Evolutionary conservation across 495 filamentous ascomycete genomes (phyloP).

Genomic region (Lepraria neglecta): DNA sequence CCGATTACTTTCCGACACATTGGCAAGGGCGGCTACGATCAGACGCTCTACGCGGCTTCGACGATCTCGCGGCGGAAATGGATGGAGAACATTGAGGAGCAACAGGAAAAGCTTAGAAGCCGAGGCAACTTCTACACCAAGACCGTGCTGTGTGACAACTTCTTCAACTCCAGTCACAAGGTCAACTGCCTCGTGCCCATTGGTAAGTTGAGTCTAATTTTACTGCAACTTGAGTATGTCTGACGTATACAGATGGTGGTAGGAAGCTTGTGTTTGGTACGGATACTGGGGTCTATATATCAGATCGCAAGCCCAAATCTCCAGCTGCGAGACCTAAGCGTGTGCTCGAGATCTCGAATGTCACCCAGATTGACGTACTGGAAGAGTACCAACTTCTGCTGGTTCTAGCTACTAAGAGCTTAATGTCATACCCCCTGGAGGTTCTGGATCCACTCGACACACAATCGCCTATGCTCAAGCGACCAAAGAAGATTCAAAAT

Average conservation of each 20-base stretch:
- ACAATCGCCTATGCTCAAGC: slow-evolving; percentile 63
- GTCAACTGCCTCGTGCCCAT: slow-evolving; percentile 92
- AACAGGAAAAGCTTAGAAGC: slow-evolving; percentile 76
- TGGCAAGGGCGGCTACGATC: slow-evolving; percentile 91
- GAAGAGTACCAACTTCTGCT: slow-evolving; percentile 90
- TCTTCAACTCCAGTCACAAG: slow-evolving; percentile 73
- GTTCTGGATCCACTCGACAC: slow-evolving; percentile 76
- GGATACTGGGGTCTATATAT: slow-evolving; percentile 85
- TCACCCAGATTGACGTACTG: slow-evolving; percentile 92
- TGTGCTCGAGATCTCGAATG: slow-evolving; percentile 77
- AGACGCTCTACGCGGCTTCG: slow-evolving; percentile 79
- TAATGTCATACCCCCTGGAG: slow-evolving; percentile 78
- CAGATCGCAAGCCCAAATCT: slow-evolving; percentile 83
- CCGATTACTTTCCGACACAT: slow-evolving; percentile 98
- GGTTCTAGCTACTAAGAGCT: slow-evolving; percentile 86
- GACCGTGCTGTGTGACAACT: slow-evolving; percentile 73
- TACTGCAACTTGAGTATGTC: slow-evolving; percentile 18
- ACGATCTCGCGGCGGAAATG: slow-evolving; percentile 82
- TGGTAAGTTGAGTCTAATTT: slow-evolving; percentile 46
- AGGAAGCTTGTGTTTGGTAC: slow-evolving; percentile 91
- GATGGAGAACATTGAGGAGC: slow-evolving; percentile 88
- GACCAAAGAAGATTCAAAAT: slow-evolving; percentile 94
- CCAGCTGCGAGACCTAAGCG: slow-evolving; percentile 65
- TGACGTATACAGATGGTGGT: slow-evolving; percentile 68
- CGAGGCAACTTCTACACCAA: slow-evolving; percentile 92